Conservation (phyloP, 2,329 filamentous ascomycete species). For the Chrysoporthe deuterocubensis region DNA sequence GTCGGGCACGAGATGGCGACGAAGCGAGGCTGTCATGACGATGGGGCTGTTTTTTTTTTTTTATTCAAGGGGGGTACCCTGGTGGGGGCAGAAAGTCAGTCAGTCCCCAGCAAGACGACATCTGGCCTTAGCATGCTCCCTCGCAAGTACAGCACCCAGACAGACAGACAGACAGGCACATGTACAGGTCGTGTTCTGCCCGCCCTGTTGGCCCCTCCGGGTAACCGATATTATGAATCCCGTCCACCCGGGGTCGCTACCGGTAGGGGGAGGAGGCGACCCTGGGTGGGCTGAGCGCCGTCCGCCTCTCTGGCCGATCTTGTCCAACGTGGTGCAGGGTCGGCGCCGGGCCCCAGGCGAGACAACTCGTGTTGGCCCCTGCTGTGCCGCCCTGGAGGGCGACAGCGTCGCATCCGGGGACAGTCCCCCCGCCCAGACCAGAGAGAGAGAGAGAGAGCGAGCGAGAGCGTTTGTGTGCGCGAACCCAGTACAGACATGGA, state of each 20-base stretch:
- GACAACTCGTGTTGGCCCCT: conserved; percentile 12
- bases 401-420: not conserved
- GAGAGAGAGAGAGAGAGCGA: too few species aligned
- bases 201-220: too few species aligned
- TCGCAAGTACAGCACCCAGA: too few species aligned
- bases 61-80: too few species aligned
- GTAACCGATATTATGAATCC: conserved; percentile 4
- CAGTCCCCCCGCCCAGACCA: not conserved
- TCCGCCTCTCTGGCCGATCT: conserved; percentile 11
- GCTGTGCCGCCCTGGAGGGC: not conserved
- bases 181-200: too few species aligned
- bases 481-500: too few species aligned
- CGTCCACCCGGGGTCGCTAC: conserved; percentile 1
- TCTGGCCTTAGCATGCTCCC: too few species aligned
- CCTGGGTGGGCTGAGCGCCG: conserved; percentile 6
- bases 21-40: not conserved
- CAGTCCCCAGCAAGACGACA: too few species aligned
- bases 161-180: too few species aligned
- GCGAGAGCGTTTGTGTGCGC: too few species aligned
- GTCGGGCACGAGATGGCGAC: not conserved
- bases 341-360: not conserved
- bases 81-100: too few species aligned
- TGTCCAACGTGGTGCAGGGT: conserved; percentile 9
- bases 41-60: not conserved
- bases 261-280: not conserved